These are phyloP conservation scores for Malus hybrid DNA, from an alignment of 331 rosid genomes.

Conservation along the genomic window DNA sequence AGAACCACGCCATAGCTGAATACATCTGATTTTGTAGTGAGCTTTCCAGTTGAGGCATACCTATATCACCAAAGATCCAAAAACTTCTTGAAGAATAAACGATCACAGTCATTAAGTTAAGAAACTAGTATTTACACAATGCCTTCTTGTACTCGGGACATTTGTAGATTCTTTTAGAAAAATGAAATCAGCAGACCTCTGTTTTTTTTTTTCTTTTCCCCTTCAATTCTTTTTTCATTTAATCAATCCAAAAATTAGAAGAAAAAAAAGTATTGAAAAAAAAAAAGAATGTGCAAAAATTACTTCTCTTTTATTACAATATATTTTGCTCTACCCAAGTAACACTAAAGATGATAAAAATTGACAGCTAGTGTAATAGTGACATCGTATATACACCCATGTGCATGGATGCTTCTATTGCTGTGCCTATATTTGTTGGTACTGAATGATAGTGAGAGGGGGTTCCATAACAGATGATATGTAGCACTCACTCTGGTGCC, in stretches of 20 bases:
- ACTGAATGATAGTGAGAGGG: slow-evolving; percentile 12
- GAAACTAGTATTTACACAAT: neutral
- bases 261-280: no score
- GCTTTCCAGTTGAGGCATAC: slow-evolving; percentile 88
- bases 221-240: no score
- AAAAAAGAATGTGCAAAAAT: no score
- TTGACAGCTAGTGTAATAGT: slow-evolving; percentile 6
- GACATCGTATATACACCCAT: slow-evolving; percentile 17
- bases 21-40: slow-evolving; percentile 88
- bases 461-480: slow-evolving; percentile 15
- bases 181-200: no score
- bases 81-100: neutral
- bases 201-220: no score
- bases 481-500: slow-evolving; percentile 91
- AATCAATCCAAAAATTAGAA: no score
- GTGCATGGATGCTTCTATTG: slow-evolving; percentile 36
- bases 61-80: slow-evolving; percentile 23
- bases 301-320: no score
- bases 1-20: slow-evolving; percentile 93
- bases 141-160: neutral
- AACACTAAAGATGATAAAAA: neutral
- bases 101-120: neutral
- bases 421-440: neutral
- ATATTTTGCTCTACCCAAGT: neutral
- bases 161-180: no score